Conservation (phyloP, 768 basidiomycete species). For the Pleurotus tuoliensis region DNA sequence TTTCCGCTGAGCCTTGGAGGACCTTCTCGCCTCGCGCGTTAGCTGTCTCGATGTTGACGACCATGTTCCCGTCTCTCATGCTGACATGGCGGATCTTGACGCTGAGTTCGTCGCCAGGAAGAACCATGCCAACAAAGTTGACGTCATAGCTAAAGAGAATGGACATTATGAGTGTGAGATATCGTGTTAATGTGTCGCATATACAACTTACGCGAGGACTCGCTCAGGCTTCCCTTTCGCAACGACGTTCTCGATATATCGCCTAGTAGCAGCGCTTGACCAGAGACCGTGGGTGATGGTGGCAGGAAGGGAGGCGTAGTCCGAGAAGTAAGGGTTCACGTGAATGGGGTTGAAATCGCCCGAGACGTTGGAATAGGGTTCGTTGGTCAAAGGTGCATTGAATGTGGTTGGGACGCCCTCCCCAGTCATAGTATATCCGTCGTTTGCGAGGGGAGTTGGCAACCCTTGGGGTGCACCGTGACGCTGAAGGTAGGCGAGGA, state of each 20-base stretch:
- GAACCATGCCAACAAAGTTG: conserved; percentile 94
- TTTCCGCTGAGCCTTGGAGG: conserved; percentile 87
- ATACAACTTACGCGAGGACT: conserved; percentile 68
- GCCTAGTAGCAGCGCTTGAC: conserved; percentile 92
- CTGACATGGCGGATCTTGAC: conserved; percentile 88
- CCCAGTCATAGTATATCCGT: conserved; percentile 80
- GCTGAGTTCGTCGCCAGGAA: conserved; percentile 82
- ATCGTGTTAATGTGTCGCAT: conserved; percentile 4
- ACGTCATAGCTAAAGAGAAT: conserved; percentile 71
- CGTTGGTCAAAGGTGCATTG: conserved; percentile 85
- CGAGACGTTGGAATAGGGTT: conserved; percentile 92
- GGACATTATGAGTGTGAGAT: conserved; percentile 6
- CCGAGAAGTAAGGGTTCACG: conserved; percentile 96
- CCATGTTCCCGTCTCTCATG: conserved; percentile 92
- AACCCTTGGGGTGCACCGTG: conserved; percentile 81
- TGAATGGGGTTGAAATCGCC: conserved; percentile 99
- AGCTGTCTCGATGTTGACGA: conserved; percentile 82
- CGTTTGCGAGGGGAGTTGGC: conserved; percentile 72
- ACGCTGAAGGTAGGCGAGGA: conserved; percentile 88
- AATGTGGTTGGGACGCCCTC: conserved; percentile 60
- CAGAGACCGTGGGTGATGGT: conserved; percentile 99
- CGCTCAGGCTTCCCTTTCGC: conserved; percentile 91
- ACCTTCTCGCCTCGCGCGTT: conserved; percentile 90
- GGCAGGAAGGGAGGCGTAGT: conserved; percentile 87
- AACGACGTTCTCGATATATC: conserved; percentile 89